Percentiles rank a stretch among this genome's conserved stretches.
Conservation (phyloP, 768 basidiomycete species). For the Leccinum rimulosum region DNA sequence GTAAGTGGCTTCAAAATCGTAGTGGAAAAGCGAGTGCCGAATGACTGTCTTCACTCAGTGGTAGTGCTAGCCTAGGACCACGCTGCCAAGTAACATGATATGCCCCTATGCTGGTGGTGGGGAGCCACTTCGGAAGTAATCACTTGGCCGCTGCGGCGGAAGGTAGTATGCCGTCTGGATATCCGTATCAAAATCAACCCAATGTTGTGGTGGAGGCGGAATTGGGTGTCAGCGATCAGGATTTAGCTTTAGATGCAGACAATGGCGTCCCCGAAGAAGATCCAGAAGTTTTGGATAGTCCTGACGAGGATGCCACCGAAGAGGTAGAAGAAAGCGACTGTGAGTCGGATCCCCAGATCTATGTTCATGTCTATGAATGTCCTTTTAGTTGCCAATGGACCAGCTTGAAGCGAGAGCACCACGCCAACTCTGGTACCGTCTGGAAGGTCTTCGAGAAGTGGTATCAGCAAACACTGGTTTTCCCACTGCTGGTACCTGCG, state of each 20-base stretch:
- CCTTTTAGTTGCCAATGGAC: too few relatives aligned
- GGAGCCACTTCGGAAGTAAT: too few relatives aligned
- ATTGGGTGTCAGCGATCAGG: constrained; percentile 49
- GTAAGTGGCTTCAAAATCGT: background rate
- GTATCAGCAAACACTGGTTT: too few relatives aligned
- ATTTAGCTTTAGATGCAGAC: constrained; percentile 69
- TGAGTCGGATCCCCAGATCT: constrained; percentile 30
- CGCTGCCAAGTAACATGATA: background rate
- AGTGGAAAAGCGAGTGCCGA: background rate
- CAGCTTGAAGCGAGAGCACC: too few relatives aligned
- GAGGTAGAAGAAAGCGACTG: constrained; percentile 68
- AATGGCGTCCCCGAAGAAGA: constrained; percentile 49
- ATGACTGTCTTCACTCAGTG: background rate
- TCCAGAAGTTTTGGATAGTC: constrained; percentile 77
- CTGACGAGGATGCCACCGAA: constrained; percentile 57
- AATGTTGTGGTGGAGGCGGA: constrained; percentile 77
- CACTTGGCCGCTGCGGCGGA: constrained; percentile 17
- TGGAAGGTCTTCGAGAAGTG: too few relatives aligned
- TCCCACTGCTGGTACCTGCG: too few relatives aligned
- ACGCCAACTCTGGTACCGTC: too few relatives aligned
- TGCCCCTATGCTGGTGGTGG: background rate
- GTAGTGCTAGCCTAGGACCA: background rate
- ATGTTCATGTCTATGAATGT: constrained; percentile 17
- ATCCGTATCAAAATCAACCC: background rate
- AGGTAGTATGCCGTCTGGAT: constrained; percentile 10